A percentile compares a stretch with the other conserved stretches of the same genome.
These are phyloP conservation scores for Pleurotus citrinopileatus DNA, from an alignment of 768 basidiomycete genomes.

Conservation along the genomic window DNA sequence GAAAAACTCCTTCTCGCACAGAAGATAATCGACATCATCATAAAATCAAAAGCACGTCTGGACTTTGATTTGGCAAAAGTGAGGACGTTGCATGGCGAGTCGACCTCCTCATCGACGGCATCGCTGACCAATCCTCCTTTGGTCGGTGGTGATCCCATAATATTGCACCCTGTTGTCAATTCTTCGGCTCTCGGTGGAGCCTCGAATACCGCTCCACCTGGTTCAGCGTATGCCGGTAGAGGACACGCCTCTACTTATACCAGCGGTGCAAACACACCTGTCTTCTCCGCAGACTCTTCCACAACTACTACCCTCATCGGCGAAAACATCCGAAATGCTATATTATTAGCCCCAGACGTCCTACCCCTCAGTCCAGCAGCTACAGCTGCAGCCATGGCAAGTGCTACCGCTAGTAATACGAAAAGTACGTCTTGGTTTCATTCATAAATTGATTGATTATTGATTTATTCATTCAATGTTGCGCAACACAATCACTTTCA, in stretches of 20 bases:
- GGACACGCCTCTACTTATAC: too few species aligned
- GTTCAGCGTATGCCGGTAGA: too few species aligned
- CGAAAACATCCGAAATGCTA: background rate
- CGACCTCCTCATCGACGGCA: too few species aligned
- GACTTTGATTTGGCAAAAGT: slow-evolving; percentile 40
- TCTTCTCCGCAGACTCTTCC: background rate
- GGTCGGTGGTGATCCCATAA: too few species aligned
- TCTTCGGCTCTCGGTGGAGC: too few species aligned
- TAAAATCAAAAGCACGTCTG: slow-evolving; percentile 36
- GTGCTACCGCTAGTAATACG: background rate
- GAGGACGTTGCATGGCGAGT: slow-evolving; percentile 35
- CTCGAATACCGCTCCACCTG: too few species aligned
- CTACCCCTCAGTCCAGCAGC: slow-evolving; percentile 7
- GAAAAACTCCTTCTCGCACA: slow-evolving; percentile 39
- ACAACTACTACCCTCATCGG: slow-evolving; percentile 14
- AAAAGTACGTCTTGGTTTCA: slow-evolving; percentile 10
- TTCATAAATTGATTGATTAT: too few species aligned
- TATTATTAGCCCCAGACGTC: slow-evolving; percentile 5
- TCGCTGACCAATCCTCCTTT: too few species aligned
- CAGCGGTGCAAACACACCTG: slow-evolving; percentile 2
- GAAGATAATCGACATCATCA: slow-evolving; percentile 38
- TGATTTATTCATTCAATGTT: background rate
- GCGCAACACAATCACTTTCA: too few species aligned
- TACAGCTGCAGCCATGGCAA: slow-evolving; percentile 2
- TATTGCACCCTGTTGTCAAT: too few species aligned